A percentile compares a stretch with the other conserved stretches of the same genome.
phyloP scores from a whole-genome alignment of 768 basidiomycete species.

The Tubosaeta brunneosetosa region DNA sequence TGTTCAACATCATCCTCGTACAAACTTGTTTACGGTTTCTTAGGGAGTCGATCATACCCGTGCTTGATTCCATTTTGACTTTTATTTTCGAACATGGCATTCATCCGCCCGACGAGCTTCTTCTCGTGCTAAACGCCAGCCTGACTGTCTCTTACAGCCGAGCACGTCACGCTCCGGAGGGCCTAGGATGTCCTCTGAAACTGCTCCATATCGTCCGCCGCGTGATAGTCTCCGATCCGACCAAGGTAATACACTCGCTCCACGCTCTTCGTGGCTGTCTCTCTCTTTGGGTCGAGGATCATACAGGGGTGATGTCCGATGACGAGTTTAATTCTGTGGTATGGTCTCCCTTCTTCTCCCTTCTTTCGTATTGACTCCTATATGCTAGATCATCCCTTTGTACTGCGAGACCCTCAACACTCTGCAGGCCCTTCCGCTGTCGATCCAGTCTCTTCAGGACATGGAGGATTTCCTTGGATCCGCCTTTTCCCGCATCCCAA shows the following conservation, averaged over 20 bases:
- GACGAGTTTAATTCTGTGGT: slow-evolving; percentile 48
- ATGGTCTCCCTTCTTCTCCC: slow-evolving; percentile 15
- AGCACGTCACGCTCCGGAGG: slow-evolving; percentile 20
- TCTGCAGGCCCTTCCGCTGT: slow-evolving; percentile 37
- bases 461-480: slow-evolving; percentile 47
- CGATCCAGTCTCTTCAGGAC: slow-evolving; percentile 36
- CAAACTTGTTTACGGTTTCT: slow-evolving; percentile 7
- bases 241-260: slow-evolving; percentile 34
- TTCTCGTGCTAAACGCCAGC: slow-evolving; percentile 28
- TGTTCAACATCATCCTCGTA: background rate
- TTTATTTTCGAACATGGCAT: slow-evolving; percentile 3
- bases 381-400: slow-evolving; percentile 30
- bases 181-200: slow-evolving; percentile 28
- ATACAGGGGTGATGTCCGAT: slow-evolving; percentile 34
- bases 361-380: background rate
- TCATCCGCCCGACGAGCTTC: slow-evolving; percentile 17
- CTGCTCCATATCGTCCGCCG: slow-evolving; percentile 35
- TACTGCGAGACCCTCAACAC: slow-evolving; percentile 43
- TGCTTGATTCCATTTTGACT: slow-evolving; percentile 18
- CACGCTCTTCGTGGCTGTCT: slow-evolving; percentile 36
- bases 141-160: slow-evolving; percentile 35
- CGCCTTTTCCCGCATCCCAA: slow-evolving; percentile 45
- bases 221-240: slow-evolving; percentile 27
- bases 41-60: slow-evolving; percentile 17
- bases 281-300: slow-evolving; percentile 52